phyloP scores from a whole-genome alignment of 2,329 filamentous ascomycete genomes.

The Fusarium secorum region DNA sequence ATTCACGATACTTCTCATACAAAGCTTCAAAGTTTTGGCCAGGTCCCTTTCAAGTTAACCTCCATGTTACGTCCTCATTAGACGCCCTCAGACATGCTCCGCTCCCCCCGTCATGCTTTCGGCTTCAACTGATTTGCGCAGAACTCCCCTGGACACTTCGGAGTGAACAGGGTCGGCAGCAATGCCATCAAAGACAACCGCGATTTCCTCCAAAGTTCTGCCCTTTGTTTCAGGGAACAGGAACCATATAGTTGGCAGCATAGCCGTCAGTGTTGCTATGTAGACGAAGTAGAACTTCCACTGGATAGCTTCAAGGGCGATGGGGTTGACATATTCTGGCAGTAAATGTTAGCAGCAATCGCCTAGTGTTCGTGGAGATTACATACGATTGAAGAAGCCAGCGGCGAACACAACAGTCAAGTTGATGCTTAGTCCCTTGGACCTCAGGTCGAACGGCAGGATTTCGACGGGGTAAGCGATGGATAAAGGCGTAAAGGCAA shows the following conservation, averaged over 20 bases:
- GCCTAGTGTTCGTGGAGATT: fast-evolving
- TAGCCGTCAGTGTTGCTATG: constrained; percentile 1
- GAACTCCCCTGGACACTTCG: not conserved
- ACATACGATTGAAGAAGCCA: constrained; percentile 16
- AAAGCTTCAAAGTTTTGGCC: not conserved
- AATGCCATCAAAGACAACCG: constrained; percentile 8
- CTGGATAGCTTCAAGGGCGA: constrained; percentile 15
- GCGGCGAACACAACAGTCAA: constrained; percentile 10
- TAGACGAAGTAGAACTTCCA: constrained; percentile 31
- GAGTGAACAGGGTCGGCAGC: not conserved
- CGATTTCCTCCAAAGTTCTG: constrained; percentile 24
- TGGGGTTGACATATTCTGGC: constrained; percentile 24
- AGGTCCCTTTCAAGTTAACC: too few relatives aligned
- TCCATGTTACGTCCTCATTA: too few relatives aligned
- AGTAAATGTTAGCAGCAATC: not conserved
- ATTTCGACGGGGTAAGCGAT: constrained; percentile 26
- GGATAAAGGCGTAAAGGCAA: constrained; percentile 13
- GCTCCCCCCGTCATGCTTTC: not conserved
- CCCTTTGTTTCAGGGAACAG: constrained; percentile 28
- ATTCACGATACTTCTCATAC: too few relatives aligned
- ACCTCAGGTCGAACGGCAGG: constrained; percentile 10
- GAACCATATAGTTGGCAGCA: constrained; percentile 15
- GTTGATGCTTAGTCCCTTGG: constrained; percentile 25
- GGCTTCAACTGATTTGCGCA: constrained; percentile 7
- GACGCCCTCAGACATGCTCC: not conserved